Base-by-base conservation (phyloP, 768 basidiomycete genomes). In the Tylopilus sp. region DNA sequence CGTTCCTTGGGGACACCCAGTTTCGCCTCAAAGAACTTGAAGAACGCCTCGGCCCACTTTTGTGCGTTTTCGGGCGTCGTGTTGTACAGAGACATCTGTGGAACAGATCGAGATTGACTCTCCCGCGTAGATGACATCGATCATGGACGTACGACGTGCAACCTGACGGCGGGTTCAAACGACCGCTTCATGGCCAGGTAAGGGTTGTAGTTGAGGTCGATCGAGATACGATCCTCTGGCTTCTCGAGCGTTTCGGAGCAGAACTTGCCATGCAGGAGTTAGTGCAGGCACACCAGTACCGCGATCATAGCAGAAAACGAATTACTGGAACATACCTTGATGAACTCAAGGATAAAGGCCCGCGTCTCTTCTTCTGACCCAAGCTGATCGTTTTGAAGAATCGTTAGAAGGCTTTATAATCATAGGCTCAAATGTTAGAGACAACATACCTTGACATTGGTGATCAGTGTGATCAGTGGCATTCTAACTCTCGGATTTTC, bases 81-180 rank as follows among this genome's bases (percentile, higher is more conserved):
- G 59, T 83, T 82, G 57, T 75, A 79, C 63, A 85, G 60, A 59
- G 79, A 81, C 28, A 66, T 72, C 84, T 87, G 47, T 52, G 8
- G 25, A 15, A 28, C 28, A 11, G 7, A n/a, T 11, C 33, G 3
- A 23, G 3, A 26, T 22, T 35, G 26, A 35, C 17, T 20, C 9
- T 31, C 21, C 17, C 26, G 36, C 13, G 12, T 9, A 28, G 8
- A 26, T 25, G 39, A 10, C 26, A 4, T 23, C 5, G 21, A 30
- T 22, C 21, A 3, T 39, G 5, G 26, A 20, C 50, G 23, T 38
- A 49, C 46, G 30, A 51, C 39, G 17, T 53, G 30, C 28, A 87
- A 62, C 25, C 74, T 67, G 66, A 85, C 79, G 6, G 82, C 82
- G 17, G 85, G 85, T 12, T 84, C 83, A 47, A 83, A 75, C 0